A percentile compares a stretch with the other conserved stretches of the same genome.
Conservation (phyloP, 2,329 filamentous ascomycete genomes). For the Aquanectria penicillioides region DNA sequence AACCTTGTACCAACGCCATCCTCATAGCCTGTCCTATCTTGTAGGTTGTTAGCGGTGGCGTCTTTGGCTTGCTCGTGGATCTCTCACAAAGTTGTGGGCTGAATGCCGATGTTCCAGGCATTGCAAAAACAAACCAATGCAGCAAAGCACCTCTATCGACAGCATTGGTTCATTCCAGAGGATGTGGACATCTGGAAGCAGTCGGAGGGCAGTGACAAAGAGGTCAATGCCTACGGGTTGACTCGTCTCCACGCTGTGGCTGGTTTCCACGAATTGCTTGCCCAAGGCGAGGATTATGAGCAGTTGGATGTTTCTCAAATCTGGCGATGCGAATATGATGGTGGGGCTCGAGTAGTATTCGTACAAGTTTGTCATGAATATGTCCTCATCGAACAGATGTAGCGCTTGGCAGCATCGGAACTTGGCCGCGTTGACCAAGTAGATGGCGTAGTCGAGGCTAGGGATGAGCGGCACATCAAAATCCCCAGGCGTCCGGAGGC, state of each 20-base stretch:
- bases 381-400: slow-evolving; percentile 61
- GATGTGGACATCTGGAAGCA: slow-evolving; percentile 51
- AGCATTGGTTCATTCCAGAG: too few species aligned
- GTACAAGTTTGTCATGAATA: slow-evolving; percentile 53
- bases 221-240: slow-evolving; percentile 57
- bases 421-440: slow-evolving; percentile 63
- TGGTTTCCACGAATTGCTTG: slow-evolving; percentile 56
- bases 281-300: slow-evolving; percentile 62
- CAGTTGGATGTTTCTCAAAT: slow-evolving; percentile 62
- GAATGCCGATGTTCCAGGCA: slow-evolving; percentile 56
- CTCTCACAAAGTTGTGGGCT: slow-evolving; percentile 53
- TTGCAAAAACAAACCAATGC: slow-evolving; percentile 60
- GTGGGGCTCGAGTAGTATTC: neutral
- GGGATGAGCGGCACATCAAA: slow-evolving; percentile 52
- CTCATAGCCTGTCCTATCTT: slow-evolving; percentile 61
- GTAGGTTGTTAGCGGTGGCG: too few species aligned
- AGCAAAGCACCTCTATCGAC: slow-evolving; percentile 58
- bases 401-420: slow-evolving; percentile 64
- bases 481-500: slow-evolving; percentile 23
- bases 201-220: slow-evolving; percentile 53
- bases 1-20: slow-evolving; percentile 56
- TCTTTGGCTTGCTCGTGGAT: neutral
- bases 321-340: too few species aligned
- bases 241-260: slow-evolving; percentile 37
- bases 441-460: slow-evolving; percentile 60